A percentile compares a stretch with the other conserved stretches of the same genome.
phyloP scores from a whole-genome alignment of 306 rosid species.

The Cucurbita pepo region DNA sequence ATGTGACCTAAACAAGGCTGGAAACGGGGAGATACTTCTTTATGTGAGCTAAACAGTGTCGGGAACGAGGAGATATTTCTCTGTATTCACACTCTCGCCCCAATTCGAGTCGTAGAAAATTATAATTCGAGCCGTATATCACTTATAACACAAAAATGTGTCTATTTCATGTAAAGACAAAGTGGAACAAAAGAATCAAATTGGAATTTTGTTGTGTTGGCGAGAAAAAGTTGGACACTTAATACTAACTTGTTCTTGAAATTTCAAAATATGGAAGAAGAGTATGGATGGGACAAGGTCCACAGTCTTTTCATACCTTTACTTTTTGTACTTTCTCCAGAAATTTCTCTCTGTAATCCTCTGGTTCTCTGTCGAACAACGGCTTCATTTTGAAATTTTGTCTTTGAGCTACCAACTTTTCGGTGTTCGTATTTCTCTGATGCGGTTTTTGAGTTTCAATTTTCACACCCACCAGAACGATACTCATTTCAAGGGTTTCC shows the following conservation, averaged over 20 bases:
- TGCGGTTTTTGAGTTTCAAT: background rate
- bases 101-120: too few species aligned
- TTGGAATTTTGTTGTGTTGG: background rate
- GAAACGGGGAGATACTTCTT: too few species aligned
- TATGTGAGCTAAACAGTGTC: too few species aligned
- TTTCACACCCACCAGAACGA: background rate
- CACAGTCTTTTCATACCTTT: background rate
- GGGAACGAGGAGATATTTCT: too few species aligned
- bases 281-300: background rate
- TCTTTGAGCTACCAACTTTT: background rate
- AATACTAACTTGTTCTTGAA: background rate
- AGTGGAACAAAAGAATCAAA: background rate
- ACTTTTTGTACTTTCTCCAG: background rate
- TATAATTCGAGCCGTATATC: too few species aligned
- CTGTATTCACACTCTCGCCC: too few species aligned
- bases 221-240: background rate
- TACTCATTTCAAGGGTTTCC: background rate
- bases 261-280: background rate
- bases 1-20: too few species aligned
- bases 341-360: background rate
- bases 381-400: slow-evolving; percentile 1
- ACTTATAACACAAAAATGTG: background rate
- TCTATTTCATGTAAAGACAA: background rate
- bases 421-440: background rate
- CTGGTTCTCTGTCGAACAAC: background rate